A percentile compares a stretch with the other conserved stretches of the same genome.
Evolutionary conservation across 768 basidiomycete species (phyloP).

Genomic region (Boletus sp.): DNA sequence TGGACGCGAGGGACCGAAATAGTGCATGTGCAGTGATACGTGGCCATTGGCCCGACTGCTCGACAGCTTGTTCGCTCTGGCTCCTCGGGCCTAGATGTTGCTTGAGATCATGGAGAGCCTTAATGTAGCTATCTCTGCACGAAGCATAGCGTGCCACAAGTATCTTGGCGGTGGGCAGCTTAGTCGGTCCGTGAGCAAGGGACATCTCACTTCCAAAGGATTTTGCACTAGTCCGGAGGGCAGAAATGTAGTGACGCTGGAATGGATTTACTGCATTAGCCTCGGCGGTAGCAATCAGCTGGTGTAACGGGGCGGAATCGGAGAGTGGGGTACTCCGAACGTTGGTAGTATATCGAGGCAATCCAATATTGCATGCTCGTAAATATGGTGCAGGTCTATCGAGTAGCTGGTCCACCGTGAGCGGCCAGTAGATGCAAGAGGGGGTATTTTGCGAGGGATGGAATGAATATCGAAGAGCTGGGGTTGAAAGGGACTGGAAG

Average conservation of each 20-base stretch:
- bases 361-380: background rate
- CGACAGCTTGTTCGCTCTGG: slow-evolving; percentile 17
- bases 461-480: background rate
- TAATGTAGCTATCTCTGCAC: slow-evolving; percentile 5
- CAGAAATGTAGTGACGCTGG: slow-evolving; percentile 10
- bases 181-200: background rate
- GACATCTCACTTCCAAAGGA: slow-evolving; percentile 5
- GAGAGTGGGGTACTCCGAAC: background rate
- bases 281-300: slow-evolving; percentile 3
- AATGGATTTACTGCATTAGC: slow-evolving; percentile 9
- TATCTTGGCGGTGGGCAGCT: background rate
- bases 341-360: background rate
- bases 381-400: background rate
- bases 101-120: background rate
- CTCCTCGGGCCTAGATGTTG: slow-evolving; percentile 14
- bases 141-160: slow-evolving; percentile 10
- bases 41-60: slow-evolving; percentile 37
- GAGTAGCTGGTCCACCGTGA: background rate
- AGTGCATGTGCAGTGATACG: slow-evolving; percentile 34
- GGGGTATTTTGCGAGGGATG: background rate
- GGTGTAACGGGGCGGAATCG: background rate
- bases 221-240: slow-evolving; percentile 9
- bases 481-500: background rate
- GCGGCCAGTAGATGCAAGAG: background rate
- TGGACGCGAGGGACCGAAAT: slow-evolving; percentile 31